A percentile compares a stretch with the other conserved stretches of the same genome.
Evolutionary conservation across 306 rosid species (phyloP).

Genomic region (Trifolium subterraneum): DNA sequence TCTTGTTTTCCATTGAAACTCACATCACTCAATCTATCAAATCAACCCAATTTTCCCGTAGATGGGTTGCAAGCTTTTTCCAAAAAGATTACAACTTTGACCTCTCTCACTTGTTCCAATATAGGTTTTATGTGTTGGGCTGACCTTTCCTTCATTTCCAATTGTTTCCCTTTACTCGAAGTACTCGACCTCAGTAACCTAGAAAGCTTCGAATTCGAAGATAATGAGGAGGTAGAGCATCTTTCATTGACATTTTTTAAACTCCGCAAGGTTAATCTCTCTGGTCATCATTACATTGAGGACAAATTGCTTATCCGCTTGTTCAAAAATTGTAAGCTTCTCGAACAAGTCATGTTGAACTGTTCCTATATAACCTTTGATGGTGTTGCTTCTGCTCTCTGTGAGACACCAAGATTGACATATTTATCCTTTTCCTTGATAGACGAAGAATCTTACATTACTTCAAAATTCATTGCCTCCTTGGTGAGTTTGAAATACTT

Average conservation of each 20-base stretch:
- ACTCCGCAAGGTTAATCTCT: neutral
- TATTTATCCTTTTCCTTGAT: neutral
- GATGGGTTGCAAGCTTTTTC: neutral
- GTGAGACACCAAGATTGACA: neutral
- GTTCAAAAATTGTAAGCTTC: neutral
- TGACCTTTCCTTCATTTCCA: neutral
- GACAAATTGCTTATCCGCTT: neutral
- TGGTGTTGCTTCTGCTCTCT: neutral
- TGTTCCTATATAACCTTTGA: neutral
- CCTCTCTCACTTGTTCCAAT: neutral
- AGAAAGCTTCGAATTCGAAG: rapidly evolving
- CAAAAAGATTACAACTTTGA: neutral
- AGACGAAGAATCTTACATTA: no score
- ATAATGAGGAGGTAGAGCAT: no score
- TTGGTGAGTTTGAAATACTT: neutral
- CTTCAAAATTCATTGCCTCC: neutral
- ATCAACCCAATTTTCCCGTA: neutral
- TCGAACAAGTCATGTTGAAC: neutral
- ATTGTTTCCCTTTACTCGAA: neutral
- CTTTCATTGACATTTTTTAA: neutral
- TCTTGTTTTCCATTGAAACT: neutral
- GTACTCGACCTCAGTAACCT: neutral
- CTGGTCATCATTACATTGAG: neutral
- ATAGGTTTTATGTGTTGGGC: no score
- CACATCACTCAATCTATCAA: neutral